Evolutionary conservation across 345 rosid species (phyloP).

Genomic region (Camelina neglecta): DNA sequence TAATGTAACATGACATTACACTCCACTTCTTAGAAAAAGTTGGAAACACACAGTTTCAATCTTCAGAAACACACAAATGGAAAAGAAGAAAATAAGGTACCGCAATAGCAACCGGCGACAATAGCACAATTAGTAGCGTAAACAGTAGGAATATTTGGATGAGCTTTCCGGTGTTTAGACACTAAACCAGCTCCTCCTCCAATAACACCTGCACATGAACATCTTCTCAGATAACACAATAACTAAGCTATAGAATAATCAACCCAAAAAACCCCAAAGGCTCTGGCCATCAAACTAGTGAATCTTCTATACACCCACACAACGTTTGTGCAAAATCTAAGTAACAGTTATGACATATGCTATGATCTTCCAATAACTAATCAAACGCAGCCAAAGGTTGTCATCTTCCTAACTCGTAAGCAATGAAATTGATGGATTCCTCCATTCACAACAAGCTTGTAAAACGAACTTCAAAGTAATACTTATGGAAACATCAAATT

Average conservation of each 20-base stretch:
- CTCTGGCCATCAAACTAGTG: background rate
- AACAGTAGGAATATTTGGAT: constrained; percentile 64
- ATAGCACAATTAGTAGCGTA: constrained; percentile 77
- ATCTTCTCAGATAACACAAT: constrained; percentile 19
- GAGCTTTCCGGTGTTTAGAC: constrained; percentile 64
- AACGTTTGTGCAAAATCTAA: background rate
- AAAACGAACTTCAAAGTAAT: too few relatives aligned
- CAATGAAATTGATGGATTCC: too few relatives aligned
- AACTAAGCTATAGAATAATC: background rate
- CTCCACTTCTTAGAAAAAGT: background rate
- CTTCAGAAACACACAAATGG: background rate
- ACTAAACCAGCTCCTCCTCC: constrained; percentile 78
- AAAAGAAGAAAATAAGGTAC: constrained; percentile 42
- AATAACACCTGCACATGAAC: constrained; percentile 51
- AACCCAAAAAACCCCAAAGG: background rate
- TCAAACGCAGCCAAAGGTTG: too few relatives aligned
- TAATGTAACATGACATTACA: background rate
- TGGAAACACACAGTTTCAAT: background rate
- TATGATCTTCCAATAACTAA: too few relatives aligned
- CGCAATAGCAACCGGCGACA: constrained; percentile 79
- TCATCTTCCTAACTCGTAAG: too few relatives aligned
- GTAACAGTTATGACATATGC: background rate
- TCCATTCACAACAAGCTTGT: too few relatives aligned
- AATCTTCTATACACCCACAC: background rate
- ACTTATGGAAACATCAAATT: background rate